Base-by-base conservation (phyloP, 371 early-diverging fungal species). In the Dichotomocladium elegans region DNA sequence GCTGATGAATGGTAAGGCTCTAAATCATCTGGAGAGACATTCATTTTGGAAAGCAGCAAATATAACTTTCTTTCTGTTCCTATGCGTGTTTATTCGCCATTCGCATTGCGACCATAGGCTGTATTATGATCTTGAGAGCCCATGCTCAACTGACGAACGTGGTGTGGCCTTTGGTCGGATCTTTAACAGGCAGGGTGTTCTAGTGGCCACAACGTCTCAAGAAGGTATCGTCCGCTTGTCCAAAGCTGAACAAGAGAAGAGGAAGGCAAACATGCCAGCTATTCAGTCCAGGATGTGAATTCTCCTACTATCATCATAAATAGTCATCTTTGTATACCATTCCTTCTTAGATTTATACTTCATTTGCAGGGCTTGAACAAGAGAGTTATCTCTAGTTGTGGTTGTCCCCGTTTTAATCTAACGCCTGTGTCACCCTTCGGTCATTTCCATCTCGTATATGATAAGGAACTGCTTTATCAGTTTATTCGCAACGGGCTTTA, bases 141-240 rank as follows among this genome's bases (percentile, higher is more conserved):
- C 90, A 15, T 78, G 87, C 8, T 77, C 85, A 1, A 77, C 73
- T 11, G 66, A 68, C 35, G 92, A 89, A 21, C 85, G 95, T 33
- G 94, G 90, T 26, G 60, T 94, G 49, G 77, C 77, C 3, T 77
- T 87, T 49, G 95, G 96, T 25, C 76, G 93, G 30, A 84, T 96
- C 19, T 95, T 79, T 67, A 83, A 70, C 27, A 73, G 71, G 30
- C 87, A 92, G 50, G 96, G 96, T 5, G 77, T 74, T 4, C 67
- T 94, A 29, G 88, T 93, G 6, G 86, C 81, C 7, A 81, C 88
- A 0, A 78, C 82, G 4, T 83, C 87, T 1, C 91, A 90, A 56
- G 90, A 89, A 53, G 90, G 89, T 29, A 70, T 86, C 40, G 65
- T 83, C 10, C 74, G 86, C 2, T 63, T 80, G 30, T 57, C 62